Conservation (phyloP, 2,329 filamentous ascomycete genomes). For the Tolypocladium album region DNA sequence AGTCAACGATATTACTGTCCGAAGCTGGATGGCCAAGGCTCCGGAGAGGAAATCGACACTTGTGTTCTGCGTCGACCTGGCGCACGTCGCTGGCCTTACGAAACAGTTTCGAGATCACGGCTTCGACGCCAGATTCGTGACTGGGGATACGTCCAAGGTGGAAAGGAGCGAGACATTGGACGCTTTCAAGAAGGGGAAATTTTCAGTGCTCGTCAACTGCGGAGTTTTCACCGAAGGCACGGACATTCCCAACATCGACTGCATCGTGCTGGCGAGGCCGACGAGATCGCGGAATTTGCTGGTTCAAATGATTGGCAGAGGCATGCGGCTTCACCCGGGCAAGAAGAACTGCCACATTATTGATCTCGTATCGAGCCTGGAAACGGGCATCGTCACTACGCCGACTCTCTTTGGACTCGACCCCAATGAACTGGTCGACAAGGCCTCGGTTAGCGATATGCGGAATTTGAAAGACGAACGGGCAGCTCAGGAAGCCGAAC, state of each 20-base stretch:
- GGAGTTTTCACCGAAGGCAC: constrained; percentile 96
- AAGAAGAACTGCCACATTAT: constrained; percentile 91
- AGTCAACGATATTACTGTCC: constrained; percentile 75
- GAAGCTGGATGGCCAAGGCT: constrained; percentile 76
- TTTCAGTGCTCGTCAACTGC: constrained; percentile 85
- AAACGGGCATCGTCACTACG: constrained; percentile 76
- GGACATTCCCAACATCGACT: constrained; percentile 96
- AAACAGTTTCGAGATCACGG: constrained; percentile 65
- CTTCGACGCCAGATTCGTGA: constrained; percentile 79
- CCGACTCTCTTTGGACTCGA: constrained; percentile 91
- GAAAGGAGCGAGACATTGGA: constrained; percentile 61
- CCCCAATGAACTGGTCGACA: constrained; percentile 63
- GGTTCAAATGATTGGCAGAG: constrained; percentile 95
- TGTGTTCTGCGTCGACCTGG: constrained; percentile 87
- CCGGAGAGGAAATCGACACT: constrained; percentile 68
- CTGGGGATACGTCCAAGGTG: constrained; percentile 62
- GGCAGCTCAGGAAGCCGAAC: constrained; percentile 25
- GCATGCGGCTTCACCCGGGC: constrained; percentile 69
- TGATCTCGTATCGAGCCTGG: constrained; percentile 83
- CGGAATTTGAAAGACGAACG: constrained; percentile 38
- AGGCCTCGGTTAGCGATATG: constrained; percentile 54
- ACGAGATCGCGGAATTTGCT: constrained; percentile 89
- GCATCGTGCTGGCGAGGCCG: constrained; percentile 75
- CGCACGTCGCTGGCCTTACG: constrained; percentile 68
- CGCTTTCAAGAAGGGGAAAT: constrained; percentile 65